phyloP scores from a whole-genome alignment of 2,329 filamentous ascomycete species.

The Arthrobotrys conoides region DNA sequence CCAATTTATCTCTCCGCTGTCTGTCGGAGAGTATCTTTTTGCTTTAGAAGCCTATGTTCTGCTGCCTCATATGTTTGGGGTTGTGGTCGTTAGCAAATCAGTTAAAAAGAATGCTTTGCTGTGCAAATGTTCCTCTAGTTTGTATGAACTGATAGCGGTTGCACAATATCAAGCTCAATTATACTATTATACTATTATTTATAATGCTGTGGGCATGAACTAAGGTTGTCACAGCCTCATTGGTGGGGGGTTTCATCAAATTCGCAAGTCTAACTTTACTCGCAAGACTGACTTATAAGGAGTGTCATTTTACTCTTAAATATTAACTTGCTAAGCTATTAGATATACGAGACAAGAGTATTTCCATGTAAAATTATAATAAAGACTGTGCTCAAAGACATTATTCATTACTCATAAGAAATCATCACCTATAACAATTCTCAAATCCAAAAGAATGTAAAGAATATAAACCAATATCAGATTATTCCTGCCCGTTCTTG shows the following conservation, averaged over 20 bases:
- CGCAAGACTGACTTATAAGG: no score
- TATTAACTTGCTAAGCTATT: conserved; percentile 6
- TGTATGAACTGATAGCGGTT: no score
- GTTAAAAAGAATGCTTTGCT: background rate
- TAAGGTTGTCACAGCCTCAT: no score
- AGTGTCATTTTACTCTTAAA: conserved; percentile 3
- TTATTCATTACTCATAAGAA: conserved; percentile 19
- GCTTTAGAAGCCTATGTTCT: background rate
- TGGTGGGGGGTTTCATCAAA: no score
- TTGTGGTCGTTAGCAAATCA: background rate
- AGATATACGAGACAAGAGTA: background rate
- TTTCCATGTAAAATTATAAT: background rate
- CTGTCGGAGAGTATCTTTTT: conserved; percentile 8
- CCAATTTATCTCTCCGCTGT: background rate
- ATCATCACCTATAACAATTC: background rate
- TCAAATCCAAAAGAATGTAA: background rate
- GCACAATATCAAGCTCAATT: no score
- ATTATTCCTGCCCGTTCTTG: background rate
- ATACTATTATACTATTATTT: no score
- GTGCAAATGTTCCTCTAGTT: background rate
- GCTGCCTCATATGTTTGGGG: background rate
- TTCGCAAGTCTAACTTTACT: no score
- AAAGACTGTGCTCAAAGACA: background rate
- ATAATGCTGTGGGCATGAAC: no score
- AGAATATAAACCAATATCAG: background rate